A percentile compares a stretch with the other conserved stretches of the same genome.
Conservation (phyloP, 306 rosid species). For the Oemleria cerasiformis region DNA sequence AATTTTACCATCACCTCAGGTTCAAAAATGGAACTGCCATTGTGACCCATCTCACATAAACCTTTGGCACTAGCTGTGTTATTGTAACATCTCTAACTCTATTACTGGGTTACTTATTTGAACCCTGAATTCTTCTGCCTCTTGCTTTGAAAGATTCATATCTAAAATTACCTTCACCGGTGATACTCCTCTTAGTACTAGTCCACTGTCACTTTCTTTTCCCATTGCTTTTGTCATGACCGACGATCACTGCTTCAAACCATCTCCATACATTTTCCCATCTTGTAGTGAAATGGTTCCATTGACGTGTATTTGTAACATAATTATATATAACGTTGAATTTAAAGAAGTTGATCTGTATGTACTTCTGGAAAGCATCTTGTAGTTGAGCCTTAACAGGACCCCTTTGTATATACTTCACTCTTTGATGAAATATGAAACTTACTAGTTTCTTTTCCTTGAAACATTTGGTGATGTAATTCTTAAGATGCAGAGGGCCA, state of each 20-base stretch:
- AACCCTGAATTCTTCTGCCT: neutral
- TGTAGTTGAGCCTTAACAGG: neutral
- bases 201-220: neutral
- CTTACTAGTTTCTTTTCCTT: neutral
- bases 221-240: neutral
- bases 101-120: neutral
- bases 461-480: slow-evolving; percentile 24
- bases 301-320: neutral
- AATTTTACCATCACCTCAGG: neutral
- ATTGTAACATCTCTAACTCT: slow-evolving; percentile 4
- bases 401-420: neutral
- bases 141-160: neutral
- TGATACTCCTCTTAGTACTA: neutral
- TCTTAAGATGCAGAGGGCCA: slow-evolving; percentile 83
- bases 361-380: neutral
- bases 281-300: neutral
- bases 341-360: slow-evolving; percentile 5
- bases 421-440: neutral
- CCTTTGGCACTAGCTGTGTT: neutral
- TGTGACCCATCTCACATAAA: neutral
- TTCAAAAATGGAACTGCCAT: neutral
- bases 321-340: neutral
- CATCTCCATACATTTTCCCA: neutral
- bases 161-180: neutral
- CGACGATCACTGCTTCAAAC: neutral